Percentiles rank a stretch among this genome's conserved stretches.
Conservation (phyloP, 164 flowering plant species). For the Dillenia suffruticosa region DNA sequence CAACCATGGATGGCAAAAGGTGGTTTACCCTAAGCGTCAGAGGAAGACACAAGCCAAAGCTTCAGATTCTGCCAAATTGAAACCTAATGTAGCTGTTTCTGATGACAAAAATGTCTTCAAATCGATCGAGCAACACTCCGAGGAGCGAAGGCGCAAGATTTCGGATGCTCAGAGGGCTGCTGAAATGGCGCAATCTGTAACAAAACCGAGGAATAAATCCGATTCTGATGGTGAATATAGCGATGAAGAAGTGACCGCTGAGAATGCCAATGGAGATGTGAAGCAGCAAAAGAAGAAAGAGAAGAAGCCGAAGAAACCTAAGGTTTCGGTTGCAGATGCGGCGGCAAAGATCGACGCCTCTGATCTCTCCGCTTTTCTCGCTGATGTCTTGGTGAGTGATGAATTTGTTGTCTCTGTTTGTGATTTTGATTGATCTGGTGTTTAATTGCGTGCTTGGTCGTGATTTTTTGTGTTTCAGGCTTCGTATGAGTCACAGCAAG, state of each 20-base stretch:
- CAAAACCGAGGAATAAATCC: slow-evolving; percentile 5
- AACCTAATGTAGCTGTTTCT: background rate
- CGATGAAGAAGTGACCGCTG: slow-evolving; percentile 19
- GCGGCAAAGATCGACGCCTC: slow-evolving; percentile 43
- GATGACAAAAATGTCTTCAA: slow-evolving; percentile 25
- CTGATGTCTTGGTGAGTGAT: slow-evolving; percentile 51
- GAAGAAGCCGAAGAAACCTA: slow-evolving; percentile 45
- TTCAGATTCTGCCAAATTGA: no score
- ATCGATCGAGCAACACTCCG: slow-evolving; percentile 34
- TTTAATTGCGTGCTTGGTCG: background rate
- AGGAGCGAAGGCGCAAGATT: slow-evolving; percentile 25
- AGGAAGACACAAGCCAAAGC: slow-evolving; percentile 9
- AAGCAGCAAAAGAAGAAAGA: slow-evolving; percentile 30
- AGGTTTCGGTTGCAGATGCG: slow-evolving; percentile 44
- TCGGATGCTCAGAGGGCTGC: slow-evolving; percentile 28
- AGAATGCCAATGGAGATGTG: slow-evolving; percentile 8
- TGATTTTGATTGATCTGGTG: background rate
- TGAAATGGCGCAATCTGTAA: slow-evolving; percentile 3
- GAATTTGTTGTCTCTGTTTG: slow-evolving; percentile 2
- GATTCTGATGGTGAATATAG: slow-evolving; percentile 15
- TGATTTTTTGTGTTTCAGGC: slow-evolving; percentile 28
- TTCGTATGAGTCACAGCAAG: slow-evolving; percentile 56
- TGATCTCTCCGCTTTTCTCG: slow-evolving; percentile 39
- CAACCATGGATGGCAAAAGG: slow-evolving; percentile 89
- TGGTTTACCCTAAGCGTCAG: slow-evolving; percentile 57